Evolutionary conservation across 768 basidiomycete genomes (phyloP), one percentile per base, ranked within the genome.

Genomic region (Kwoniella sp.): DNA sequence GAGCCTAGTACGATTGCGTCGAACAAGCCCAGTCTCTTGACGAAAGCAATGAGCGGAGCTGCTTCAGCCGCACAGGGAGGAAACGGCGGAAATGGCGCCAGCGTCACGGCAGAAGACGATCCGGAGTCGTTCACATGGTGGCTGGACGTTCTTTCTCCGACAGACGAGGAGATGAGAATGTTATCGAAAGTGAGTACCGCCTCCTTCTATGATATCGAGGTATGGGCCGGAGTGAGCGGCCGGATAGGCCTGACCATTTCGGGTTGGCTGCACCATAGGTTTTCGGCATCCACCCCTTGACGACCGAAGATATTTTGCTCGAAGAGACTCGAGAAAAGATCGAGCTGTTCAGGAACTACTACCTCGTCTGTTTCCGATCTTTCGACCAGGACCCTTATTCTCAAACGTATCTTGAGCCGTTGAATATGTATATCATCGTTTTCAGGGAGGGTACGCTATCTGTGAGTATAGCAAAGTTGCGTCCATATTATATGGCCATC

Each of bases 321-420:
- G 96, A 99, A 82, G 96, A 99, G 83, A 91, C 94, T 45, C 92
- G 96, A 75, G 96, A 99, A 84, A 99, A 99, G 85, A 99, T 99
- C 73, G 96, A 99, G 80, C 87, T 99, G 22, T 99, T 98, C 86
- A 86, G 94, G 60, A 95, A 95, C 79, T 99, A 99, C 81, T 98
- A 97, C 80, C 87, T 99, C 58, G 96, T 98, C 67, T 98, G 95
- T 85, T 99, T 99, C 85, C 89, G 96, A 68, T 91, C 92, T 69
- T 98, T 99, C 83, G 96, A 99, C 81, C 96, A 99, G 83, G 96
- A 98, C 81, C 90, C 88, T 25, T 97, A 97, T 83, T 92, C 91
- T 74, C 93, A 94, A 20, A 98, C 93, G 1, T 89, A 98, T 80
- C 88, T 99, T 52, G 95, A 99, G 80, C 96, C 96, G 17, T 84